phyloP scores from a whole-genome alignment of 805 yeast species.

The Cyberlindnera saturnus region DNA sequence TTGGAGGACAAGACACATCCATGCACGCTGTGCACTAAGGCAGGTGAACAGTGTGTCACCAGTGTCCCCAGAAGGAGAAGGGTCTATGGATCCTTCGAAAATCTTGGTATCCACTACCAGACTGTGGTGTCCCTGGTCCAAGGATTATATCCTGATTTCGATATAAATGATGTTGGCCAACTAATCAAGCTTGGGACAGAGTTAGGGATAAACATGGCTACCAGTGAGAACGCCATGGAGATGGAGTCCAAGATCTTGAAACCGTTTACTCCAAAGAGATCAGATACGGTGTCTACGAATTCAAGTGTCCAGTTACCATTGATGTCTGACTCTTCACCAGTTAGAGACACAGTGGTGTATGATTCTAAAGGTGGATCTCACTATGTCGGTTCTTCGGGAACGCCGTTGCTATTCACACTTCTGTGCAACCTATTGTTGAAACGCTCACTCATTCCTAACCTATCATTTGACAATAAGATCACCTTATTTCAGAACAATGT shows the following conservation, averaged over 20 bases:
- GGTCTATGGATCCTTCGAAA: slow-evolving; percentile 36
- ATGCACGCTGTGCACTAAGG: slow-evolving; percentile 33
- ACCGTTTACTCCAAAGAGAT: slow-evolving; percentile 17
- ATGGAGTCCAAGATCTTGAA: slow-evolving; percentile 16
- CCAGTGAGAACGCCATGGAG: slow-evolving; percentile 2
- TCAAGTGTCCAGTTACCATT: neutral
- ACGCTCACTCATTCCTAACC: slow-evolving; percentile 28
- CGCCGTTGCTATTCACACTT: slow-evolving; percentile 37
- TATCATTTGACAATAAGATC: slow-evolving; percentile 29
- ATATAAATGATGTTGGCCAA: slow-evolving; percentile 36
- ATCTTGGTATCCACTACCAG: slow-evolving; percentile 37
- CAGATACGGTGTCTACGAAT: neutral
- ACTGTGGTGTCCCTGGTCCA: slow-evolving; percentile 32
- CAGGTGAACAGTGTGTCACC: slow-evolving; percentile 34
- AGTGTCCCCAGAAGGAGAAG: slow-evolving; percentile 37
- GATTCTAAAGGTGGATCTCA: slow-evolving; percentile 42
- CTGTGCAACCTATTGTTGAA: slow-evolving; percentile 35
- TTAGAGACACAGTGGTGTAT: slow-evolving; percentile 29
- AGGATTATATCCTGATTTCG: slow-evolving; percentile 39
- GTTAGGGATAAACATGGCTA: slow-evolving; percentile 18
- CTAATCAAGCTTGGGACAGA: slow-evolving; percentile 26
- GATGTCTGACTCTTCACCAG: neutral
- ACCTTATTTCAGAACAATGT: slow-evolving; percentile 17
- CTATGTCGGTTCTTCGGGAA: slow-evolving; percentile 41
- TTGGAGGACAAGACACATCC: slow-evolving; percentile 30